Base-by-base conservation (phyloP, 148 eudicot genomes). In the Persicaria maculosa region DNA sequence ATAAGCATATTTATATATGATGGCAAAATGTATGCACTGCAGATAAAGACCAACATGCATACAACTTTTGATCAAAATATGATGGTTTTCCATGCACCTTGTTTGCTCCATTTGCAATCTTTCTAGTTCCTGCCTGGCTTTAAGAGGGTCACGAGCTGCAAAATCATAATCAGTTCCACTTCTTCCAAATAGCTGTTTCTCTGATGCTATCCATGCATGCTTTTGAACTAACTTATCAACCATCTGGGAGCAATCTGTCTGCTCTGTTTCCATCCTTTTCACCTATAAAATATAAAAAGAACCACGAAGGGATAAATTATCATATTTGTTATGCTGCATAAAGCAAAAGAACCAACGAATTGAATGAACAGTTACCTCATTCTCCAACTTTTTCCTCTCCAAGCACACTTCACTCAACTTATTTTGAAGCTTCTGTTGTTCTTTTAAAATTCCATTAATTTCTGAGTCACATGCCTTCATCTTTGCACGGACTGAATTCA, bases 171-270 rank as follows among this genome's bases (percentile, higher is more conserved):
- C 97, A 67, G 91, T 92, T 73, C 97, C 99, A 76, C 80, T 80
- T 78, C 88, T 86, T 79, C 97, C 99, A 80, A 95, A 92, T 68
- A 95, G 91, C 74, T 95, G 97, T 81, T 92, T 95, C 85, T 95
- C 96, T 72, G 97, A 87, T 80, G 96, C 80, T 80, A 95, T 92
- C 98, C 98, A 95, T 7, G 89, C 85, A 89, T 95, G 88, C 79
- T 89, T 95, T 77, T 92, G 97, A 57, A 95, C 77, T 75, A 95
- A 77, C 76, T 77, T 90, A 67, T 92, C 97, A 77, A 95, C 96
- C 80, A 85, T 90, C 72, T 72, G 77, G 70, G 96, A 88, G 82
- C 93, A 90, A 81, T 86, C 92, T 74, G 87, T 86, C 77, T 92
- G 94, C 25, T 92, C 97, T 74, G 79, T 88, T 84, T 87, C 97